Evolutionary conservation across 805 yeast species (phyloP), one percentile per base, ranked within the genome.

Genomic region (Candida anglica): DNA sequence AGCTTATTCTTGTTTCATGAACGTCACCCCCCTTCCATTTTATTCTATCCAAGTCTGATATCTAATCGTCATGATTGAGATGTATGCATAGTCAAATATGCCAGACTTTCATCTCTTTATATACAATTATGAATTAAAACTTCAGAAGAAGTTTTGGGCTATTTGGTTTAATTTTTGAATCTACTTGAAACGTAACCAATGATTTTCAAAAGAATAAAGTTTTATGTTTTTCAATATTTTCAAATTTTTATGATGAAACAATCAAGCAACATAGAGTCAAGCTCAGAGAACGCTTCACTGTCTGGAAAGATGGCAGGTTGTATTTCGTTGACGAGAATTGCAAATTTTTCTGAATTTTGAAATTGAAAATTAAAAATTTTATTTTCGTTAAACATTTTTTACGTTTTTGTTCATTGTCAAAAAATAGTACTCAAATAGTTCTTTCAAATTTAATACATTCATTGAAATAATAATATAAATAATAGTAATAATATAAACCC

Each of bases 231-330:
- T n/a, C n/a, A 23, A 19, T 21, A 40, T 29, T 30, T 32, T 29
- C 38, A 30, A 27, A 34, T 42, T 53, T 43, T 45, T 35, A 71
- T 81, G 89, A 81, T 81, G 89, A 81, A 73, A 80, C 60, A 76
- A 68, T 64, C 59, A 69, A 76, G 74, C 83, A 80, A 79, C 85
- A 79, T 80, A 80, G 89, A 81, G 89, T 81, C 89, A 81, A 81
- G 89, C 88, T 81, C 89, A 71, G 86, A 81, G 81, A 69, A 59
- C 58, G 60, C 40, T 46, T 56, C 67, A 65, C 62, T 47, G 69
- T 53, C 70, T 64, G 71, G 71, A 64, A 64, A 64, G 60, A 64
- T 64, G 71, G 58, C 64, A 42, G 64, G 69, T 46, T 50, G 33
- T 41, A 29, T 41, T 47, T 56, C 58, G 51, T 46, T 75, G 89